Conservation (phyloP, 2,329 filamentous ascomycete species). For the Aspergillus ochraceus region DNA sequence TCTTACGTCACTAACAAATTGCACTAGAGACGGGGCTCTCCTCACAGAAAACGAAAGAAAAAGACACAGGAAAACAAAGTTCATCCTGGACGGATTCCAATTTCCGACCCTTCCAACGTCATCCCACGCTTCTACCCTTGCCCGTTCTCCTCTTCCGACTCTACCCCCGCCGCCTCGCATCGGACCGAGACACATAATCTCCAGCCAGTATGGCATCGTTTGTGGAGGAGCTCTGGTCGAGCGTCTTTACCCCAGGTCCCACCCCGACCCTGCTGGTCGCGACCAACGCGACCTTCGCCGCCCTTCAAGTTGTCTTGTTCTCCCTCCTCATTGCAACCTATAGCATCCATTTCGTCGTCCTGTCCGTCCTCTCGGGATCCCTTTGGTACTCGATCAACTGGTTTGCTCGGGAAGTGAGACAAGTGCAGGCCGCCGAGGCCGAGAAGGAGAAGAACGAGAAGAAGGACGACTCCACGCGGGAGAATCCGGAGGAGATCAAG, state of each 20-base stretch:
- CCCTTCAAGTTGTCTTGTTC: slow-evolving; percentile 76
- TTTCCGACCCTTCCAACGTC: slow-evolving; percentile 15
- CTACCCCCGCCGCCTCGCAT: not conserved
- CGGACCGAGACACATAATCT: slow-evolving; percentile 4
- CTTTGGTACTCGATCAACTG: slow-evolving; percentile 97
- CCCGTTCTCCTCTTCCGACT: slow-evolving; percentile 2
- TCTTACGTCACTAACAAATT: slow-evolving; percentile 1
- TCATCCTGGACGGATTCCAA: slow-evolving; percentile 12
- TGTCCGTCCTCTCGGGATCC: slow-evolving; percentile 75
- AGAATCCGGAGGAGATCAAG: slow-evolving; percentile 26
- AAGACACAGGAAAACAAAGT: not conserved
- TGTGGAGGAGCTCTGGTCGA: slow-evolving; percentile 79
- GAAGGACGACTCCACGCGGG: slow-evolving; percentile 35
- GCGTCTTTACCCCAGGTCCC: slow-evolving; percentile 88
- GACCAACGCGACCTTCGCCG: slow-evolving; percentile 85
- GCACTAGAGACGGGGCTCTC: not conserved
- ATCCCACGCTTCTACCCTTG: slow-evolving; percentile 2
- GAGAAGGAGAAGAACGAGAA: slow-evolving; percentile 30
- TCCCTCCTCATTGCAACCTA: slow-evolving; percentile 75
- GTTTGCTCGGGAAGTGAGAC: slow-evolving; percentile 72
- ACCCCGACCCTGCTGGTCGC: slow-evolving; percentile 85
- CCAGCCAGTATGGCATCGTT: slow-evolving; percentile 49
- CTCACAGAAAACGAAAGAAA: not conserved
- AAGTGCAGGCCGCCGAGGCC: slow-evolving; percentile 46
- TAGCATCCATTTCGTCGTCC: slow-evolving; percentile 83